Base-by-base conservation (phyloP, 1,284 basidiomycete genomes). In the Calocybe gambosa region DNA sequence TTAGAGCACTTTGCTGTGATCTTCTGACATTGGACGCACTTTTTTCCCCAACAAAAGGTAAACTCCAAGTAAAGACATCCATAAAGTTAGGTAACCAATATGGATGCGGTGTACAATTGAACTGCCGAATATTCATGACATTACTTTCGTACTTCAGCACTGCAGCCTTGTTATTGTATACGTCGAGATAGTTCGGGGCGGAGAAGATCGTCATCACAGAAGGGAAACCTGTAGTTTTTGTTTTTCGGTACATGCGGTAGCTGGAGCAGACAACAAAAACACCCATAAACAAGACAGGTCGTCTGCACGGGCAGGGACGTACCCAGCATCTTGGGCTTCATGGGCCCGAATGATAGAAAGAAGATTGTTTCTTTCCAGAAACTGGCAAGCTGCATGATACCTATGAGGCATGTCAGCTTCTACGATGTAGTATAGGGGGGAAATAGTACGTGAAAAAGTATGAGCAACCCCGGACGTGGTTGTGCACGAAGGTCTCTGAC, bases 201-300 rank as follows among this genome's bases (percentile, higher is more conserved):
- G 89, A 92, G 69, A 96, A 96, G 58, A 96, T 93, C 38, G 93
- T 96, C 89, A 96, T 95, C 50, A 96, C 91, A 9, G 92, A 93
- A 2, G 93, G 93, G 66, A 86, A 86, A 2, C 84, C 93, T 0
- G 93, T 96, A 38, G 89, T 89, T 66, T 93, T 89, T 13, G 93
- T 95, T 70, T 96, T 96, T 58, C 91, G 86, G 65, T 96, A 96
- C 93, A 96, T 96, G 49, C 93, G 88, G 64, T 93, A 94, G 5
- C 89, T 91, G 12, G 15, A 28, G 3, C 31, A 29, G 21, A 12
- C 33, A 35, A 10, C 15, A 35, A 51, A 50, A 37, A 28, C 40
- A 33, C 8, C 6, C n/a, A n/a, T n/a, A n/a, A n/a, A 39, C 13
- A 21, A 29, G 29, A 43, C 9, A 35, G 18, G 26, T 25, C 16